phyloP scores from a whole-genome alignment of 202 grass and related monocot species.

The Zoysia matrella region DNA sequence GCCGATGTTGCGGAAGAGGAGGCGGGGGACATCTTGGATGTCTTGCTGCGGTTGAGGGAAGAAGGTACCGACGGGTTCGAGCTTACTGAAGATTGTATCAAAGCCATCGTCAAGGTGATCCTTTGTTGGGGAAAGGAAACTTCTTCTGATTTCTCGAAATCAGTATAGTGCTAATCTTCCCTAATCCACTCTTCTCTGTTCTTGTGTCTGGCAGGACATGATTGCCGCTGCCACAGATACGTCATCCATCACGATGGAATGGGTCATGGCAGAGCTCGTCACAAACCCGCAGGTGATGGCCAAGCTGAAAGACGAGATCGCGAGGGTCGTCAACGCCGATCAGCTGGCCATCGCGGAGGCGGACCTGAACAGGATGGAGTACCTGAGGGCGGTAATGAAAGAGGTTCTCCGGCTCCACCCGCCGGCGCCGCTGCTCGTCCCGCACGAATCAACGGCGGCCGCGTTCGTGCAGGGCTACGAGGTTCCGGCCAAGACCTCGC shows the following conservation, averaged over 20 bases:
- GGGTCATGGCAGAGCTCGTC: constrained; percentile 43
- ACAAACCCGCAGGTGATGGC: constrained; percentile 52
- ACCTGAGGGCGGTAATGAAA: constrained; percentile 62
- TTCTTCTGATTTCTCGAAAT: background rate
- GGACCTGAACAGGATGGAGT: constrained; percentile 43
- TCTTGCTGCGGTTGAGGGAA: constrained; percentile 51
- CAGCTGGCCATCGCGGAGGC: constrained; percentile 39
- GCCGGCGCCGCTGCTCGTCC: constrained; percentile 37
- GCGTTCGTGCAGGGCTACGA: constrained; percentile 52
- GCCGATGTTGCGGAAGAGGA: constrained; percentile 2
- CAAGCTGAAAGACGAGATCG: constrained; percentile 54
- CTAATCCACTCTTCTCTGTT: background rate
- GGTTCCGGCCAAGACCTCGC: constrained; percentile 44
- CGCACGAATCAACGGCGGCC: constrained; percentile 30
- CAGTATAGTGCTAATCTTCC: background rate
- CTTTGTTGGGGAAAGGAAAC: background rate
- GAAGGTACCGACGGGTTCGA: constrained; percentile 36
- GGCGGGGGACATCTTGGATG: constrained; percentile 64
- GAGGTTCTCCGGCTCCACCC: constrained; percentile 64
- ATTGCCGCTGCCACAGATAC: constrained; percentile 68
- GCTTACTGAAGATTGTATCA: constrained; percentile 54
- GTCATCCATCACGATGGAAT: constrained; percentile 15
- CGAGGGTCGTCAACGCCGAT: constrained; percentile 13
- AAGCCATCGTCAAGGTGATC: constrained; percentile 45
- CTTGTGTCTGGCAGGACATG: constrained; percentile 51